phyloP scores from a whole-genome alignment of 2,329 filamentous ascomycete genomes.

The Juglanconis oblonga region DNA sequence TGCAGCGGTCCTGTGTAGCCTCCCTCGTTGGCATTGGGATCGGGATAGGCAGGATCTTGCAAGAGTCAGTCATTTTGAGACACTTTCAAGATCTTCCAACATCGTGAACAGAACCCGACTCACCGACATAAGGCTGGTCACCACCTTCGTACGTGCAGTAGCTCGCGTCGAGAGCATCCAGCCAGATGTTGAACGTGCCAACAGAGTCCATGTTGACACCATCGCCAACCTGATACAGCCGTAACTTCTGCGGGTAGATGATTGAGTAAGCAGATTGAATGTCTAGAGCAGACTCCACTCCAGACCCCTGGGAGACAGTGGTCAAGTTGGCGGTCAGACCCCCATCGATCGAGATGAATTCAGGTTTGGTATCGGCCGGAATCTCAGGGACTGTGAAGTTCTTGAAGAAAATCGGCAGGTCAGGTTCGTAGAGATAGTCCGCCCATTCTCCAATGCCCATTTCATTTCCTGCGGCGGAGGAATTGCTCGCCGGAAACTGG shows the following conservation, averaged over 20 bases:
- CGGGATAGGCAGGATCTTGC: slow-evolving; percentile 3
- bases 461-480: slow-evolving; percentile 19
- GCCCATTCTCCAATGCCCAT: slow-evolving; percentile 28
- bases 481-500: slow-evolving; percentile 16
- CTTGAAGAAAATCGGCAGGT: slow-evolving; percentile 18
- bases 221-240: slow-evolving; percentile 42
- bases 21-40: slow-evolving; percentile 8
- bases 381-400: slow-evolving; percentile 15
- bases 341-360: slow-evolving; percentile 14
- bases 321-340: slow-evolving; percentile 14
- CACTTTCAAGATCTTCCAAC: background rate
- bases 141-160: slow-evolving; percentile 41
- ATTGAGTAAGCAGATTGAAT: slow-evolving; percentile 34
- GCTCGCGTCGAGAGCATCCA: slow-evolving; percentile 47
- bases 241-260: slow-evolving; percentile 37
- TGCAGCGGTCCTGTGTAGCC: slow-evolving; percentile 8
- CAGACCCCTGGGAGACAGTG: slow-evolving; percentile 21
- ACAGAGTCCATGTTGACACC: slow-evolving; percentile 29
- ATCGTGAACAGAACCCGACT: background rate
- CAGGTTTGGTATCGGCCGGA: slow-evolving; percentile 11
- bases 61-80: background rate
- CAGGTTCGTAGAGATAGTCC: slow-evolving; percentile 29
- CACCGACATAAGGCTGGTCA: slow-evolving; percentile 7
- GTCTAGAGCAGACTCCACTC: slow-evolving; percentile 35
- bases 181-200: slow-evolving; percentile 16